phyloP scores from a whole-genome alignment of 2,329 filamentous ascomycete genomes.

The Didymellaceae sp. region DNA sequence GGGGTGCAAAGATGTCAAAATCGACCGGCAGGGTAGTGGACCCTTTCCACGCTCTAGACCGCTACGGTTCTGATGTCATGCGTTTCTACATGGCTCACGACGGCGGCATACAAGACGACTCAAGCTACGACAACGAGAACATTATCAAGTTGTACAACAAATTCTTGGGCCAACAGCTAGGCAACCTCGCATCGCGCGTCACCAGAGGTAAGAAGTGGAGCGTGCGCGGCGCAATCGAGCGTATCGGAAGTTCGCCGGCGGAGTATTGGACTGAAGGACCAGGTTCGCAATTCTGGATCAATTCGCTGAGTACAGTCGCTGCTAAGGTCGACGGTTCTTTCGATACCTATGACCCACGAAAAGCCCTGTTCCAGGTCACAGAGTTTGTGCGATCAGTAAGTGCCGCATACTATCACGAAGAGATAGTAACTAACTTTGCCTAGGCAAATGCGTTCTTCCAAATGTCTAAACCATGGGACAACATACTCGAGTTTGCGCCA shows the following conservation, averaged over 20 bases:
- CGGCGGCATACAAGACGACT: slow-evolving; percentile 77
- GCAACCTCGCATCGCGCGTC: slow-evolving; percentile 79
- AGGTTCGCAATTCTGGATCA: slow-evolving; percentile 42
- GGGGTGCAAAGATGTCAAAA: slow-evolving; percentile 93
- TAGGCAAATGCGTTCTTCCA: slow-evolving; percentile 72
- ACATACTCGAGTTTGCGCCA: slow-evolving; percentile 50
- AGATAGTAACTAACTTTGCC: slow-evolving; percentile 34
- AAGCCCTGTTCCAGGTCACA: slow-evolving; percentile 33
- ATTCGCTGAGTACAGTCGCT: slow-evolving; percentile 45
- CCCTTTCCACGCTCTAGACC: slow-evolving; percentile 86
- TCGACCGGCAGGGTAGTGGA: slow-evolving; percentile 94
- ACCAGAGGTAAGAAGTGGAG: slow-evolving; percentile 73
- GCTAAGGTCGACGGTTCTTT: slow-evolving; percentile 31
- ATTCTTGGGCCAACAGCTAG: slow-evolving; percentile 75
- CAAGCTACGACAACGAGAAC: slow-evolving; percentile 81
- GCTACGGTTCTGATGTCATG: slow-evolving; percentile 86
- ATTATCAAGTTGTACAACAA: slow-evolving; percentile 82
- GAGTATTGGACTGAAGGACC: slow-evolving; percentile 39
- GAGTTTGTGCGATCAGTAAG: slow-evolving; percentile 40
- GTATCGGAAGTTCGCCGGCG: slow-evolving; percentile 33
- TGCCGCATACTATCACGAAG: not conserved
- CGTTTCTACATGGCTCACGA: slow-evolving; percentile 87
- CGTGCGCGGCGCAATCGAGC: slow-evolving; percentile 64
- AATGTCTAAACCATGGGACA: slow-evolving; percentile 71
- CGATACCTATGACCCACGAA: slow-evolving; percentile 38